Conservation (phyloP, 495 filamentous ascomycete species). For the Xylaria telfairii region DNA sequence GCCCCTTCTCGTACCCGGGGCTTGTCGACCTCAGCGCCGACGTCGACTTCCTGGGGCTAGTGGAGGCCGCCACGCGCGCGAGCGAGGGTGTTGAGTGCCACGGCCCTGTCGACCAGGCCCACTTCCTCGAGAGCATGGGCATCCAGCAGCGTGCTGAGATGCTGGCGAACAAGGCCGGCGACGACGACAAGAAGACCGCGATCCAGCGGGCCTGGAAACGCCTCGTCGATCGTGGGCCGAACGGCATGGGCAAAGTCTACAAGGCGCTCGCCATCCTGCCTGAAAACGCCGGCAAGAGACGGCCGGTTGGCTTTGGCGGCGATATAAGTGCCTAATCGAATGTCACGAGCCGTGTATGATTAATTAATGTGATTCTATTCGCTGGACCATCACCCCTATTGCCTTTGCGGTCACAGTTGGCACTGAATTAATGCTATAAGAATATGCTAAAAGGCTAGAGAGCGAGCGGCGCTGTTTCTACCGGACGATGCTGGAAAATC, state of each 20-base stretch:
- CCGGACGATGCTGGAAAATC: background rate
- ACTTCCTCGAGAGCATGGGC: constrained; percentile 80
- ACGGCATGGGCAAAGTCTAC: constrained; percentile 92
- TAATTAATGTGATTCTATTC: too few species aligned
- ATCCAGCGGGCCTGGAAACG: constrained; percentile 79
- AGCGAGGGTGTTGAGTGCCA: constrained; percentile 86
- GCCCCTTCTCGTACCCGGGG: constrained; percentile 78
- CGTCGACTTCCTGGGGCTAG: constrained; percentile 87
- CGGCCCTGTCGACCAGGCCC: constrained; percentile 86
- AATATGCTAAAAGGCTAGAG: background rate
- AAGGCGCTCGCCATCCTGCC: constrained; percentile 92
- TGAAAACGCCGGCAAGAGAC: constrained; percentile 70
- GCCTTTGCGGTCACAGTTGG: background rate
- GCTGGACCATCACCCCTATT: too few species aligned
- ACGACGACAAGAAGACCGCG: constrained; percentile 60
- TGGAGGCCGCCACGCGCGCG: constrained; percentile 76
- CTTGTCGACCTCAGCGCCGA: constrained; percentile 86
- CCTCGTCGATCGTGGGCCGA: constrained; percentile 75
- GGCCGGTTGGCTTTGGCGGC: constrained; percentile 93
- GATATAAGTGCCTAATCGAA: constrained; percentile 50
- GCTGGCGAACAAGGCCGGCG: constrained; percentile 59
- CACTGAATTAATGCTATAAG: background rate
- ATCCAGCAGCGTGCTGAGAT: constrained; percentile 77
- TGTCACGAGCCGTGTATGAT: background rate
- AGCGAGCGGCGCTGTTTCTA: background rate